Conservation (phyloP, 2,329 filamentous ascomycete species). For the Pseudogymnoascus sp. region DNA sequence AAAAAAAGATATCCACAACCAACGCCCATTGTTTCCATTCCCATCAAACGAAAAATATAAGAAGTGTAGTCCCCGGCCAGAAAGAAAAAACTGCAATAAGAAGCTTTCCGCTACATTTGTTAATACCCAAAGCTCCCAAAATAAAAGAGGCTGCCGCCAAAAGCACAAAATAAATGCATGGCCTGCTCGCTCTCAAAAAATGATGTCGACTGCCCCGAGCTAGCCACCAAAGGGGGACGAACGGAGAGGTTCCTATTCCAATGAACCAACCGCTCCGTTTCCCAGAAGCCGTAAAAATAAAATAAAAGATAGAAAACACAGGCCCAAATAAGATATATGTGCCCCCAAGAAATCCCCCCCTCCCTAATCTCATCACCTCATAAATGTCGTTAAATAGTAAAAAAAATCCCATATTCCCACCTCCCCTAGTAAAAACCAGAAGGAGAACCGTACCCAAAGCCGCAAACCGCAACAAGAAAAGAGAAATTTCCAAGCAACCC, state of each 20-base stretch:
- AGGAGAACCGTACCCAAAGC: neutral
- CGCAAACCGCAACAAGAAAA: neutral
- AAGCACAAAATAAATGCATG: neutral
- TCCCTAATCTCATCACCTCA: neutral
- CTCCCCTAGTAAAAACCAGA: neutral
- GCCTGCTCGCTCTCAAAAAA: neutral
- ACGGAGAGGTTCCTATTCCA: neutral
- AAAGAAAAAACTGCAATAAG: neutral
- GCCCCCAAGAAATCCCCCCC: slow-evolving; percentile 2
- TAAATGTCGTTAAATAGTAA: slow-evolving; percentile 1
- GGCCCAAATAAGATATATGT: neutral
- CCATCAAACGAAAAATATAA: neutral
- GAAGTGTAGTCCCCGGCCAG: neutral
- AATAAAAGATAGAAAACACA: neutral
- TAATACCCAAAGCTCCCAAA: neutral
- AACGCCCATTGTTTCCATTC: slow-evolving; percentile 1
- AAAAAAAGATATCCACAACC: neutral
- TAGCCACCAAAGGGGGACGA: neutral
- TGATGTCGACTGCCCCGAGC: neutral
- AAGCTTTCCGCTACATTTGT: neutral
- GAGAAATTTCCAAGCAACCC: neutral
- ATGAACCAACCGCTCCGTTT: neutral
- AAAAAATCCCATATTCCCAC: neutral
- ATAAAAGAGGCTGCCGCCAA: neutral
- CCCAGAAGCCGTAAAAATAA: neutral